Percentiles rank a stretch among this genome's conserved stretches.
phyloP scores from a whole-genome alignment of 2,329 filamentous ascomycete genomes.

The Chrysoporthe austroafricana region DNA sequence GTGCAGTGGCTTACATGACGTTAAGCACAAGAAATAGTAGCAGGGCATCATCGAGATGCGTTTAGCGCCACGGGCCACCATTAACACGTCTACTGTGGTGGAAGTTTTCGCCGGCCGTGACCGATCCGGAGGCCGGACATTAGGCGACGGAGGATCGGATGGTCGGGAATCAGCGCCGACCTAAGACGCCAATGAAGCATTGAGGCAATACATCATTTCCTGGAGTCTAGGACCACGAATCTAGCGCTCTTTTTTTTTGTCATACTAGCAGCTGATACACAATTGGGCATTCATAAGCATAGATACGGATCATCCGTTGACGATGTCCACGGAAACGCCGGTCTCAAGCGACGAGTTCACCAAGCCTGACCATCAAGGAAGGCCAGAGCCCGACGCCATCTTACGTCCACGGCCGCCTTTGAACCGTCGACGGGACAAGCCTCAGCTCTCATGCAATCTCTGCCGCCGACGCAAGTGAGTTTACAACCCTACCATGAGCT shows the following conservation, averaged over 20 bases:
- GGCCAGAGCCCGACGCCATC: not conserved
- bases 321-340: not conserved
- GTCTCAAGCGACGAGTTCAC: not conserved
- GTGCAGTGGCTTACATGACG: not conserved
- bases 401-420: not conserved
- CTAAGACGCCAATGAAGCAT: too few species aligned
- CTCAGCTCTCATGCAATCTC: constrained; percentile 38
- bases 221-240: too few species aligned
- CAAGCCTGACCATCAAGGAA: not conserved
- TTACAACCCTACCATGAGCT: not conserved
- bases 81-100: not conserved
- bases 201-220: too few species aligned
- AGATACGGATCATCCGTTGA: not conserved
- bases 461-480: constrained; percentile 39
- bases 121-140: not conserved
- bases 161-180: not conserved
- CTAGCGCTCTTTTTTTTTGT: too few species aligned
- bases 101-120: not conserved
- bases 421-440: constrained; percentile 35
- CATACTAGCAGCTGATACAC: not conserved
- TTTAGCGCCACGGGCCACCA: not conserved
- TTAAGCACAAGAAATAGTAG: not conserved
- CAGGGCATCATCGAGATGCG: not conserved
- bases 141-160: constrained; percentile 5
- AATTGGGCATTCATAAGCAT: not conserved